Evolutionary conservation across 257 asterid species (phyloP).

Genomic region (Solanum corneliomulleri): DNA sequence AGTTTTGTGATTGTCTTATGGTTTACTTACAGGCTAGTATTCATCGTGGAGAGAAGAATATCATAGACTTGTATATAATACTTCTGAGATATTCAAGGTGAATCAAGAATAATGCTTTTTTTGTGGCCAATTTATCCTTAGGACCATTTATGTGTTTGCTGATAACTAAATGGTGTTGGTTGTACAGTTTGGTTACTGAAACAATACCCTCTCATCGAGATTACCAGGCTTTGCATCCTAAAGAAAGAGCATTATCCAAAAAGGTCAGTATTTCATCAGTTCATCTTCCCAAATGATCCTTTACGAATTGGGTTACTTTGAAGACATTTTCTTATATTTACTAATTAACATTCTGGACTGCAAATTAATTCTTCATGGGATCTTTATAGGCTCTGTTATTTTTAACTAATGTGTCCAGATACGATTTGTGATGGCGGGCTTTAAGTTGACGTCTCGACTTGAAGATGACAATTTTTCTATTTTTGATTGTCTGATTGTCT

Average conservation of each 20-base stretch:
- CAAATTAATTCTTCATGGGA: neutral
- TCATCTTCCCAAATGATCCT: neutral
- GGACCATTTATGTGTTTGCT: neutral
- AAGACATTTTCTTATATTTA: neutral
- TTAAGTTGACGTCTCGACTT: conserved; percentile 1
- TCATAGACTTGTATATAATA: conserved; percentile 66
- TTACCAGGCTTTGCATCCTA: conserved; percentile 35
- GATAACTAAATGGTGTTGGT: conserved; percentile 11
- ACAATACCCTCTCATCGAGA: conserved; percentile 77
- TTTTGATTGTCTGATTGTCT: neutral
- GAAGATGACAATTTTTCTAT: conserved; percentile 1
- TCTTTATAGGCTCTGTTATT: neutral
- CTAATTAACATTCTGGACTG: neutral
- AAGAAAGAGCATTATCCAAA: conserved; percentile 36
- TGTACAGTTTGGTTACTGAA: conserved; percentile 76
- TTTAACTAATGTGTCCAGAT: neutral
- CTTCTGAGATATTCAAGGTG: conserved; percentile 81
- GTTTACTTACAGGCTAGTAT: conserved; percentile 49
- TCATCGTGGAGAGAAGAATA: conserved; percentile 62
- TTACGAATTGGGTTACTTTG: neutral
- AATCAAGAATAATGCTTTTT: neutral
- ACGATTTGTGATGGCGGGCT: conserved; percentile 4
- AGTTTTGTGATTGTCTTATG: neutral
- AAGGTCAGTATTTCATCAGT: conserved; percentile 33
- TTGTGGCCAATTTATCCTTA: neutral